These are phyloP conservation scores for Cynara cardunculus DNA, from an alignment of 129 eudicot genomes.

Conservation along the genomic window DNA sequence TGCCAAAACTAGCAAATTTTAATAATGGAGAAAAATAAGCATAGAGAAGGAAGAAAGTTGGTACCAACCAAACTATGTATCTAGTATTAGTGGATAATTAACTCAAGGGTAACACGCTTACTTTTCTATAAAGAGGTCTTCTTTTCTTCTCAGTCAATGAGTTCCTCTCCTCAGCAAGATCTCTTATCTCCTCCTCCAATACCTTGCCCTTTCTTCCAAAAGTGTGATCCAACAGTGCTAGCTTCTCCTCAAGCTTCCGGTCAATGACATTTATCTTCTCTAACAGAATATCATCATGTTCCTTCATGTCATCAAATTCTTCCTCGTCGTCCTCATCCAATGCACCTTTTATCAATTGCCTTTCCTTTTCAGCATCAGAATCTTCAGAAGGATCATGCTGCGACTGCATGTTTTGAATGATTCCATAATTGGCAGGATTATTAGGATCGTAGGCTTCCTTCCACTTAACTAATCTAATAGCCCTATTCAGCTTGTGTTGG, in stretches of 20 bases:
- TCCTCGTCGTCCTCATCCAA: slow-evolving; percentile 45
- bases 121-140: slow-evolving; percentile 78
- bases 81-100: not conserved
- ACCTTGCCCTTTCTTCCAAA: slow-evolving; percentile 86
- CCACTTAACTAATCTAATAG: slow-evolving; percentile 64
- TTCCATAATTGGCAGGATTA: slow-evolving; percentile 74
- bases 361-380: slow-evolving; percentile 39
- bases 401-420: slow-evolving; percentile 44
- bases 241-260: slow-evolving; percentile 66
- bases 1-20: not conserved
- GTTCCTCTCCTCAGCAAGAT: slow-evolving; percentile 95
- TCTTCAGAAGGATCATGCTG: slow-evolving; percentile 37
- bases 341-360: slow-evolving; percentile 26
- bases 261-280: slow-evolving; percentile 70
- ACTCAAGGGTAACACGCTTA: slow-evolving; percentile 32
- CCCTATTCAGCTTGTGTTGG: slow-evolving; percentile 82
- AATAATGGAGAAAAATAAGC: not conserved
- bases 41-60: not conserved
- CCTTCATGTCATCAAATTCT: slow-evolving; percentile 73
- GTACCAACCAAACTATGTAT: not conserved
- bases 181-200: slow-evolving; percentile 86
- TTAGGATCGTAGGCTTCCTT: slow-evolving; percentile 87
- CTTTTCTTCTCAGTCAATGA: slow-evolving; percentile 76
- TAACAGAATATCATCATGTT: slow-evolving; percentile 64
- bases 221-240: slow-evolving; percentile 73